Evolutionary conservation across 805 yeast genomes (phyloP), one percentile per base, ranked within the genome.

Genomic region (Candida loeiensis): DNA sequence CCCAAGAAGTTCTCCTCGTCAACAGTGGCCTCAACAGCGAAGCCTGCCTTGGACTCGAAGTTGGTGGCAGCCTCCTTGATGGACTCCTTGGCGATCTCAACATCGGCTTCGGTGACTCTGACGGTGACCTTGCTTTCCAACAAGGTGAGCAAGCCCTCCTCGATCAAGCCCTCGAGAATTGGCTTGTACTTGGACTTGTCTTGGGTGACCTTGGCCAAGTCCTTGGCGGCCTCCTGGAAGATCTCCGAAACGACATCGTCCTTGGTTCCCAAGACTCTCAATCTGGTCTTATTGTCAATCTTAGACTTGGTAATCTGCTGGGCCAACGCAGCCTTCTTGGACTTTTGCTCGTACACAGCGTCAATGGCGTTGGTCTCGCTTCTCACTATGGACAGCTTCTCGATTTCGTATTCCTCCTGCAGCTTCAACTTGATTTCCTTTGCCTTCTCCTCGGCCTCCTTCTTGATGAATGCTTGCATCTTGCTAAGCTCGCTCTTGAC

Each of bases 371-470:
- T 82, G 41, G 85, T 85, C 68, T 93, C 99, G 11, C 88, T 76
- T 58, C 98, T 86, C 44, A 93, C 98, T 58, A 93, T 81, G 43
- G 88, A 80, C 16, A 96, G 91, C 74, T 93, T 93, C 64, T 93
- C 99, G 56, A 93, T 90, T 67, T 93, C 98, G 63, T 91, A 93
- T 71, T 93, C 99, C 67, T 93, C 99, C 63, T 95, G 96, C 32
- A 98, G 96, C 73, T 93, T 95, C 56, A 93, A 74, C 62, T 77
- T 82, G 59, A 93, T 89, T 68, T 93, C 99, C 64, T 86, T 87
- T 51, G 98, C 96, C 72, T 93, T 93, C 66, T 93, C 99, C 58
- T 90, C 95, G 28, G 99, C 99, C 72, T 93, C 99, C 78, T 91
- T 93, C 71, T 85, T 87, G 77, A 93, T 93, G 81, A 93, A 93